A percentile compares a stretch with the other conserved stretches of the same genome.
Conservation (phyloP, 192 early-diverging fungal genomes). For the Coemansia biformis region DNA sequence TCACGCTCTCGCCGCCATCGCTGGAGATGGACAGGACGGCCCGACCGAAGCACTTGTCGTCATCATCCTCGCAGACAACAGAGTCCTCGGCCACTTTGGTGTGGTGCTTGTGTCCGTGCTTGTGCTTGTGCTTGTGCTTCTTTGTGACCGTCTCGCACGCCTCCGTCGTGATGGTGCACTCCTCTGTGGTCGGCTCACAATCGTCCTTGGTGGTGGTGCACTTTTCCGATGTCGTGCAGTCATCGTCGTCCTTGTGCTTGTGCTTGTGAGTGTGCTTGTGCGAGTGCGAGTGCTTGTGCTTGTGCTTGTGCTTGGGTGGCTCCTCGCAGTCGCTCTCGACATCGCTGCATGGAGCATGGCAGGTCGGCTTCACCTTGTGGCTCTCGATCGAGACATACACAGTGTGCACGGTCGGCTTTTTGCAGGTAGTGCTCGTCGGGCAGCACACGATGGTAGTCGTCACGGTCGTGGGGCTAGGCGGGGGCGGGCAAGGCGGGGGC, state of each 20-base stretch:
- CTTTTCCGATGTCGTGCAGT: not conserved
- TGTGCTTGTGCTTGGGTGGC: slow-evolving; percentile 10
- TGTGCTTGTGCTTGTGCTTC: slow-evolving; percentile 30
- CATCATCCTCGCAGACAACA: slow-evolving; percentile 11
- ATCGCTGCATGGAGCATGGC: slow-evolving; percentile 5
- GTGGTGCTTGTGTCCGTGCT: slow-evolving; percentile 15
- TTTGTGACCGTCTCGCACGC: slow-evolving; percentile 3
- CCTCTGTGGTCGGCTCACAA: slow-evolving; percentile 5
- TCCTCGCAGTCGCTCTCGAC: slow-evolving; percentile 14
- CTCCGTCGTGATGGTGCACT: slow-evolving; percentile 5
- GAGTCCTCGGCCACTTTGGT: slow-evolving; percentile 1
- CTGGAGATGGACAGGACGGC: slow-evolving; percentile 30
- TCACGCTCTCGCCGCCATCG: slow-evolving; percentile 17
- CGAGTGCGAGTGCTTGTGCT: slow-evolving; percentile 14
- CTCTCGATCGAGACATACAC: slow-evolving; percentile 43
- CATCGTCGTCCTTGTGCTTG: slow-evolving; percentile 11
- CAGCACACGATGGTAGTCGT: not conserved
- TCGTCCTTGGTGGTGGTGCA: not conserved
- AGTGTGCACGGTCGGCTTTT: slow-evolving; percentile 21
- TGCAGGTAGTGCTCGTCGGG: not conserved
- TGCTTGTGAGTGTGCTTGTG: slow-evolving; percentile 11
- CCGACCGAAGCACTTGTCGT: slow-evolving; percentile 31
- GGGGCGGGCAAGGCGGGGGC: not conserved
- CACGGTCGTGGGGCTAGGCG: too few relatives aligned
- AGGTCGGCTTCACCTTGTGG: slow-evolving; percentile 10